Percentiles rank a stretch among this genome's conserved stretches.
These are phyloP conservation scores for Alternaria viburni DNA, from an alignment of 2,329 filamentous ascomycete species.

Conservation along the genomic window DNA sequence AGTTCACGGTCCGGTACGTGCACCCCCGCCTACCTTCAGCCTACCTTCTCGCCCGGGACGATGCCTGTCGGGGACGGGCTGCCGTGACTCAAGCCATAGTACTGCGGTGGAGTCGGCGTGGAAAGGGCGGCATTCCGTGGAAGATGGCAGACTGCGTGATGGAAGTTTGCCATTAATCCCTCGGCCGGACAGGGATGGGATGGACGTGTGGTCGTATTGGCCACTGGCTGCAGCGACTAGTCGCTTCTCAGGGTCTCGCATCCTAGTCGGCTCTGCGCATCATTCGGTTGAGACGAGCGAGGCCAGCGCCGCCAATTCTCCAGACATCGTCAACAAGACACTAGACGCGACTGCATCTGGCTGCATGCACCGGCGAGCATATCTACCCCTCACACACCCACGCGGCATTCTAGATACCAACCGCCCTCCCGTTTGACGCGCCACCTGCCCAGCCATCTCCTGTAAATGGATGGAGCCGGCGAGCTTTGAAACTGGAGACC, in stretches of 20 bases:
- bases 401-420: constrained; percentile 14
- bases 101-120: constrained; percentile 12
- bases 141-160: neutral
- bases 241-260: constrained; percentile 9
- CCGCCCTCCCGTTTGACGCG: constrained; percentile 24
- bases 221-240: neutral
- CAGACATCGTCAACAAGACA: constrained; percentile 19
- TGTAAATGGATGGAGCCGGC: constrained; percentile 52
- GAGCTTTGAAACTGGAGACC: constrained; percentile 37
- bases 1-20: constrained; percentile 18
- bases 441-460: constrained; percentile 31
- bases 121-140: constrained; percentile 3
- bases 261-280: neutral
- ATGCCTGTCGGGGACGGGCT: constrained; percentile 6
- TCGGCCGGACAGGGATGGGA: constrained; percentile 3
- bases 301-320: constrained; percentile 12
- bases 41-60: neutral
- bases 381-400: constrained; percentile 25
- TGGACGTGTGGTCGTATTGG: neutral
- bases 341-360: constrained; percentile 19
- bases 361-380: constrained; percentile 11
- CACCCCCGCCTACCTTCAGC: constrained; percentile 1
- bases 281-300: constrained; percentile 3
- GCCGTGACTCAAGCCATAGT: constrained; percentile 2
- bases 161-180: neutral